Base-by-base conservation (phyloP, 2,329 filamentous ascomycete species). In the Celoporthe dispersa region DNA sequence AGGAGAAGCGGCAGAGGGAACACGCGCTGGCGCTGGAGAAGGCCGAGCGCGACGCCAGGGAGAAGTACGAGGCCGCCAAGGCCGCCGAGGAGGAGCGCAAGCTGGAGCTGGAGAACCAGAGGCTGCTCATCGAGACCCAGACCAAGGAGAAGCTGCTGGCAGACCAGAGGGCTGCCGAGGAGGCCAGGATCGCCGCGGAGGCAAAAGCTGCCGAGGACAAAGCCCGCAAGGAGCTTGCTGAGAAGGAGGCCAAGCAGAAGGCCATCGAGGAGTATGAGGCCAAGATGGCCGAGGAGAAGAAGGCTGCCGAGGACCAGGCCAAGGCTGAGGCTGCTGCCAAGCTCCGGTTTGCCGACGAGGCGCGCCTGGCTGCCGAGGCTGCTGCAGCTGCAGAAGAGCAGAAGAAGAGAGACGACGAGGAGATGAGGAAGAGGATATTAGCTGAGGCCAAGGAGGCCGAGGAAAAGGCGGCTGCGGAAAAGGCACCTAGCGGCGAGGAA, bases 401-500 rank as follows among this genome's bases (percentile, higher is more conserved):
- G 37, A 83, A 76, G 81, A 80, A 80, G 73, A 80, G 82, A 11
- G 81, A 83, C 64, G 77, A 79, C 7, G 82, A 83, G 44, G 78
- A 78, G 3, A 78, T 80, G 67, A 72, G 66, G 60, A 82, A 81
- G 74, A 70, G 80, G 19, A 80, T 80, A 68, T 79, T 79, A 1
- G 84, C 77, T 28, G 81, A 80, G 68, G 77, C 75, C 3, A 77
- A 76, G 4, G 80, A 77, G 8, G 81, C 79, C 2, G 81, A 80
- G 3, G 82, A 74, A 69, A 76, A 76, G 67, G 79, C 78, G 0
- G 76, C 76, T 28, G 77, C 77, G 31, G 81, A 82, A 3, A 85
- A 84, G 80, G 85, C 86, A 0, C 84, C 89, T 19, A 28, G 25
- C 89, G 67, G 86, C 88, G 65, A 84, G 71, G 87, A 90, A 55